phyloP scores from a whole-genome alignment of 345 rosid genomes.

The Erucastrum elatum region DNA sequence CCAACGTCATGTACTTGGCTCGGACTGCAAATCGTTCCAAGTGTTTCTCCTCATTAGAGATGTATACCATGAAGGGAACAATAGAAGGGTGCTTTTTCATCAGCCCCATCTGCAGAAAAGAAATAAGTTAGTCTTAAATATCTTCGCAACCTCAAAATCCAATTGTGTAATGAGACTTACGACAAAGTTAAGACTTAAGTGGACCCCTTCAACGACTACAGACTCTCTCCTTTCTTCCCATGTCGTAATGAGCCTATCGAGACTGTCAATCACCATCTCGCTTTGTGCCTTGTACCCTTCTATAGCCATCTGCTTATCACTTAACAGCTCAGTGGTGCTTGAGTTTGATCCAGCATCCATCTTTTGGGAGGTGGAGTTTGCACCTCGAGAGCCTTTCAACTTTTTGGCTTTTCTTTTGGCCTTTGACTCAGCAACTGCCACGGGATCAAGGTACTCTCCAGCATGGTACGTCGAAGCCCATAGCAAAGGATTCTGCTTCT shows the following conservation, averaged over 20 bases:
- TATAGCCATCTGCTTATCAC: slow-evolving; percentile 90
- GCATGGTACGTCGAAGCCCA: slow-evolving; percentile 99
- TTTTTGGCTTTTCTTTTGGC: slow-evolving; percentile 76
- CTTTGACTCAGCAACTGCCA: slow-evolving; percentile 93
- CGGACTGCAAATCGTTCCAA: slow-evolving; percentile 98
- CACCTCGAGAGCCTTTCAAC: slow-evolving; percentile 51
- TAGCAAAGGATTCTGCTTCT: slow-evolving; percentile 89
- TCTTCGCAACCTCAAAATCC: neutral
- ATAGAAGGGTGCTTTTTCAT: slow-evolving; percentile 99
- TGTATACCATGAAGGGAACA: slow-evolving; percentile 96
- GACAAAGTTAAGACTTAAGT: slow-evolving; percentile 98
- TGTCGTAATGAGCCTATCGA: slow-evolving; percentile 89
- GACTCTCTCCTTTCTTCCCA: slow-evolving; percentile 99
- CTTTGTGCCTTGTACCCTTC: slow-evolving; percentile 99
- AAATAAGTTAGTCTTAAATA: neutral
- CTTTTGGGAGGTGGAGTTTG: slow-evolving; percentile 48
- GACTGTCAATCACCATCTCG: slow-evolving; percentile 99
- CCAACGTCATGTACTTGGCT: slow-evolving; percentile 98
- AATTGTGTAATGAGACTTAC: slow-evolving; percentile 47
- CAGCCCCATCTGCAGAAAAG: slow-evolving; percentile 80
- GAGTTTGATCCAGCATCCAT: slow-evolving; percentile 45
- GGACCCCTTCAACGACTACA: slow-evolving; percentile 97
- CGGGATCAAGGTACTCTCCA: slow-evolving; percentile 89
- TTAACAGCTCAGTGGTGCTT: slow-evolving; percentile 48
- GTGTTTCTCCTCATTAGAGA: slow-evolving; percentile 92